Conservation (phyloP, 129 eudicot species). For the Rutidosis leptorrhynchoides region DNA sequence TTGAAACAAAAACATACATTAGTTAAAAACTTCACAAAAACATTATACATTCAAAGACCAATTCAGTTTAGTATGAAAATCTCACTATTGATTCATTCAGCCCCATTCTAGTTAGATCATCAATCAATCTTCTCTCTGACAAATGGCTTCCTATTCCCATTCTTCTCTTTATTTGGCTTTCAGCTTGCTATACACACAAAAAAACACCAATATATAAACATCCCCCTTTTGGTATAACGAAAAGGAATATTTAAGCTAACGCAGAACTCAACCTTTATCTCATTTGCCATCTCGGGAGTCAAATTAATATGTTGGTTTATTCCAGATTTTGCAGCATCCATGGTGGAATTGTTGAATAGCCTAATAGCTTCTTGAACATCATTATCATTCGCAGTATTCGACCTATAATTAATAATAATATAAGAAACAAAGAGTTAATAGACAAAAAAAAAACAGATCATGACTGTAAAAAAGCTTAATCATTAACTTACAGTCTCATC, state of each 20-base stretch:
- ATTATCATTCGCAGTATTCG: slow-evolving; percentile 69
- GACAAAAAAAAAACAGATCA: background rate
- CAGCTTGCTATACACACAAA: slow-evolving; percentile 75
- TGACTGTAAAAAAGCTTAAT: background rate
- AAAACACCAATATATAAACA: background rate
- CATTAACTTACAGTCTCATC: slow-evolving; percentile 81
- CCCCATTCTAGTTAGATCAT: slow-evolving; percentile 93
- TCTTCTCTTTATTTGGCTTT: slow-evolving; percentile 89
- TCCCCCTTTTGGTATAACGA: background rate
- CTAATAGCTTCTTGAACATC: slow-evolving; percentile 75
- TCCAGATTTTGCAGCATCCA: slow-evolving; percentile 99
- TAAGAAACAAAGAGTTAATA: slow-evolving; percentile 1
- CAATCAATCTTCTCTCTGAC: slow-evolving; percentile 93
- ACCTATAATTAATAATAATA: slow-evolving; percentile 50
- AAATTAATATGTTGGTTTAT: slow-evolving; percentile 80
- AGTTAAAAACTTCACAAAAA: background rate
- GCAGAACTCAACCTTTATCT: slow-evolving; percentile 63
- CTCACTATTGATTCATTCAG: slow-evolving; percentile 84
- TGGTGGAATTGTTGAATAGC: slow-evolving; percentile 76
- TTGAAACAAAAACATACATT: slow-evolving; percentile 12
- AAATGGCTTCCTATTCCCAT: slow-evolving; percentile 96
- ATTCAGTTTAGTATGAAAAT: background rate
- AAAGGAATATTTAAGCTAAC: background rate
- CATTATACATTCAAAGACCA: background rate
- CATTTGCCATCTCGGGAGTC: slow-evolving; percentile 88